Percentiles rank a stretch among this genome's conserved stretches.
phyloP scores from a whole-genome alignment of 129 eudicot genomes.

The Kitagawia praeruptora region DNA sequence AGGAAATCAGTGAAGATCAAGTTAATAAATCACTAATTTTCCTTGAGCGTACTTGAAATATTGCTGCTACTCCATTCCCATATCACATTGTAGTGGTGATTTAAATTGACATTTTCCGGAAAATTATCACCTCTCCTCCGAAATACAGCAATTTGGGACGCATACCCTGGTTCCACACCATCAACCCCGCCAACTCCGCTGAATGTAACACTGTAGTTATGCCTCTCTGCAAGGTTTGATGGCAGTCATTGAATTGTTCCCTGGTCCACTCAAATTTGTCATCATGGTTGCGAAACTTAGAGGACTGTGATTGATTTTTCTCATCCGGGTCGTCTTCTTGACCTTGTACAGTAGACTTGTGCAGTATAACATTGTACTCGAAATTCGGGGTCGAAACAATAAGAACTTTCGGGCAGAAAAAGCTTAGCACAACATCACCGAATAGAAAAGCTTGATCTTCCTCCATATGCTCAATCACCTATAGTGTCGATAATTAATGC shows the following conservation, averaged over 20 bases:
- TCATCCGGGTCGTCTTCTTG: slow-evolving; percentile 69
- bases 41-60: slow-evolving; percentile 1
- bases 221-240: slow-evolving; percentile 47
- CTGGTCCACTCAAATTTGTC: slow-evolving; percentile 98
- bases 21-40: background rate
- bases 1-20: background rate
- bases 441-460: slow-evolving; percentile 79
- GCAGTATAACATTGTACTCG: slow-evolving; percentile 84
- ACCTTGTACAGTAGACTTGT: slow-evolving; percentile 42
- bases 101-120: slow-evolving; percentile 5
- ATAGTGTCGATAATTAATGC: background rate
- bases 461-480: slow-evolving; percentile 97
- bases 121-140: slow-evolving; percentile 30
- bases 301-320: slow-evolving; percentile 40
- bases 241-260: slow-evolving; percentile 74
- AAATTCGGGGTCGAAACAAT: slow-evolving; percentile 92
- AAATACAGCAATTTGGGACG: slow-evolving; percentile 93
- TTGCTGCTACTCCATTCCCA: slow-evolving; percentile 68
- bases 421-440: slow-evolving; percentile 62
- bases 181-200: slow-evolving; percentile 88
- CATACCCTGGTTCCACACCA: slow-evolving; percentile 81
- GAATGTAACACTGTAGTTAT: slow-evolving; percentile 55
- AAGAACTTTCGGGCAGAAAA: slow-evolving; percentile 67
- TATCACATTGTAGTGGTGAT: slow-evolving; percentile 27
- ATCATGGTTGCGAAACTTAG: slow-evolving; percentile 83